Evolutionary conservation across 441 rosid genomes (phyloP), one percentile per base, ranked within the genome.

Genomic region (Euphorbia celastroides): DNA sequence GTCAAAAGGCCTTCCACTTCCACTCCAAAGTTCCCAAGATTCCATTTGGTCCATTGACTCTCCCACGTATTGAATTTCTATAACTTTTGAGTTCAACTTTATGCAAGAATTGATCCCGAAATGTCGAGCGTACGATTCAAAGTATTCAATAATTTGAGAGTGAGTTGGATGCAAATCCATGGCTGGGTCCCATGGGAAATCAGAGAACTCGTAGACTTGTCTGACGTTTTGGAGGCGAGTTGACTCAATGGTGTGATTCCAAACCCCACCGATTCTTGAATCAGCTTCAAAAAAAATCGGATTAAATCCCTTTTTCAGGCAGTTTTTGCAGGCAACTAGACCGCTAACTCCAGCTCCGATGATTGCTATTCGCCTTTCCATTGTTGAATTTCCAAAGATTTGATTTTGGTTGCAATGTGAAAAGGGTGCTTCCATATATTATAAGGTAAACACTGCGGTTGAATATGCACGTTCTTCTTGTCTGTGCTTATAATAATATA

Each of bases 281-380:
- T 60, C 65, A 58, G 81, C 65, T 60, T 83, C 83, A 9, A 79
- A 83, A 12, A 83, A 70, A 0, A 78, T 32, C 1, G 83, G 85
- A 14, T 38, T 42, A 61, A 73, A 67, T 12, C 82, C 83, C 62
- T 79, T 81, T 8, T 70, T 46, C 32, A 79, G 73, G 63, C 62
- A 46, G 70, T 74, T 62, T 23, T 75, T 83, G 27, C 83, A 79
- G 19, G 87, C 80, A 2, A 73, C 63, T 13, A 83, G 79, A 36
- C 85, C 88, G 32, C 87, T 79, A 2, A 70, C 31, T 11, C 83
- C 85, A 10, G 80, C 81, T 64, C 88, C 85, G 19, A 81, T 50
- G 20, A 79, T 74, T 8, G 75, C 83, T 0, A 81, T 46, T 44
- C 50, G n/a, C 44, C 12, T 38, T 38, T 38, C 12, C 44, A 38